Evolutionary conservation across 805 yeast species (phyloP).

Genomic region (Candida insectalens): DNA sequence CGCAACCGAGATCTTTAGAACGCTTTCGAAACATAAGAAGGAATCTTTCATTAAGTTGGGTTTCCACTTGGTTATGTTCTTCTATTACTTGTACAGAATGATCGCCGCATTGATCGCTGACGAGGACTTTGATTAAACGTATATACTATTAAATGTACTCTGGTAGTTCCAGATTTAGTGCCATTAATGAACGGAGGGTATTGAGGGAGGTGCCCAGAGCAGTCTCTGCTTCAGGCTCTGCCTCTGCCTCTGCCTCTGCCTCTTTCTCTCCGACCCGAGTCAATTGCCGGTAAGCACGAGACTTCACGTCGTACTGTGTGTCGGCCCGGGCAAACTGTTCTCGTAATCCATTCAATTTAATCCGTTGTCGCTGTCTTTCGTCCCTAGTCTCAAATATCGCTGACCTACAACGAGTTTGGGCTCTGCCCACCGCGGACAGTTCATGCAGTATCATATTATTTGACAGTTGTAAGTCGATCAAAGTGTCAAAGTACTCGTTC

Average conservation of each 20-base stretch:
- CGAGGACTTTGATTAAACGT: constrained; percentile 23
- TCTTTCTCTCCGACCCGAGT: constrained; percentile 4
- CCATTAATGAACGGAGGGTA: too few relatives aligned
- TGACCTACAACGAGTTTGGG: constrained; percentile 21
- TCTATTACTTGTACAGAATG: constrained; percentile 93
- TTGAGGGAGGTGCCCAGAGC: too few relatives aligned
- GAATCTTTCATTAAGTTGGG: constrained; percentile 87
- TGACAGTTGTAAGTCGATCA: constrained; percentile 27
- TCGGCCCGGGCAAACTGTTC: constrained; percentile 6
- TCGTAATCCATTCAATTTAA: constrained; percentile 14
- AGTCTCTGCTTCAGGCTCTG: too few relatives aligned
- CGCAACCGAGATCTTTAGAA: constrained; percentile 96
- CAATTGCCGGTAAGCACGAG: constrained; percentile 11
- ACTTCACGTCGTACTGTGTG: constrained; percentile 8
- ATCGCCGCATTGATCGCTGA: constrained; percentile 84
- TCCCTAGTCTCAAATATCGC: constrained; percentile 20
- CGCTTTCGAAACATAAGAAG: constrained; percentile 84
- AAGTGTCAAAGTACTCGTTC: constrained; percentile 19
- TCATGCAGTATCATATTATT: constrained; percentile 25
- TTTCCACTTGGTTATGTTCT: constrained; percentile 84
- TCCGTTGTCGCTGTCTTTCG: constrained; percentile 15
- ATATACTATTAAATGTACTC: too few relatives aligned
- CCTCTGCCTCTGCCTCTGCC: neutral
- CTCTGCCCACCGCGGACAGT: constrained; percentile 17
- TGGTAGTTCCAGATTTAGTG: too few relatives aligned